Percentiles rank a stretch among this genome's conserved stretches.
These are phyloP conservation scores for Staphylotrichum tortipilum DNA, from an alignment of 495 filamentous ascomycete species.

Conservation along the genomic window DNA sequence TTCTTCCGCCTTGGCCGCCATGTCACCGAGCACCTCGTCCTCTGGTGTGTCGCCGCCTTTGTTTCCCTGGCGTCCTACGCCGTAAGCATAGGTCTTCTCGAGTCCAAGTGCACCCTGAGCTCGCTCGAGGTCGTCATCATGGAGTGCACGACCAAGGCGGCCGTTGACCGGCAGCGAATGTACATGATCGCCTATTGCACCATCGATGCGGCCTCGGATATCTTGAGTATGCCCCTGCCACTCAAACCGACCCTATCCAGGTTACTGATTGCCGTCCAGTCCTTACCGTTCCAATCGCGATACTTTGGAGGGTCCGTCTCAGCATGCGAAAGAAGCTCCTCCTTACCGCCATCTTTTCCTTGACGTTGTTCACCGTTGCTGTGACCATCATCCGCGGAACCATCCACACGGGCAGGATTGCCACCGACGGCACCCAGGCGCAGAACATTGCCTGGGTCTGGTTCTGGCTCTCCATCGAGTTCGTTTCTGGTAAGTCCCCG, in stretches of 20 bases:
- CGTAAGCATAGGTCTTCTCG: conserved; percentile 5
- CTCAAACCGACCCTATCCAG: neutral
- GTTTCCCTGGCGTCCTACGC: conserved; percentile 7
- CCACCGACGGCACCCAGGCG: neutral
- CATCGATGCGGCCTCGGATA: conserved; percentile 18
- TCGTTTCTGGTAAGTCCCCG: conserved; percentile 10
- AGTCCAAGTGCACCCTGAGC: conserved; percentile 9
- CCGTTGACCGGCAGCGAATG: neutral
- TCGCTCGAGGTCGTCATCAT: neutral
- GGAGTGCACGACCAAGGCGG: neutral
- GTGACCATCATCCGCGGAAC: conserved; percentile 19
- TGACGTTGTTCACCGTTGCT: conserved; percentile 19
- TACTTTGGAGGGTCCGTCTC: conserved; percentile 19
- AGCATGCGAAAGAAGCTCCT: conserved; percentile 18
- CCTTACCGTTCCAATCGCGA: conserved; percentile 17
- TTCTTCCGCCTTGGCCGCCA: conserved; percentile 24
- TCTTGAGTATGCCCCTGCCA: conserved; percentile 13
- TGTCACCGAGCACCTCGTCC: conserved; percentile 9
- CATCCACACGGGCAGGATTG: neutral
- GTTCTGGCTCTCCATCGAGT: conserved; percentile 17
- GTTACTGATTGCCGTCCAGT: conserved; percentile 10
- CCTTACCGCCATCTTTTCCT: conserved; percentile 20
- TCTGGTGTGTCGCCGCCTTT: conserved; percentile 20
- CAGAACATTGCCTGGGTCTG: conserved; percentile 6
- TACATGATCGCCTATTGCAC: neutral